These are phyloP conservation scores for Scheffersomyces segobiensis DNA, from an alignment of 1,139 yeast species.

Conservation along the genomic window DNA sequence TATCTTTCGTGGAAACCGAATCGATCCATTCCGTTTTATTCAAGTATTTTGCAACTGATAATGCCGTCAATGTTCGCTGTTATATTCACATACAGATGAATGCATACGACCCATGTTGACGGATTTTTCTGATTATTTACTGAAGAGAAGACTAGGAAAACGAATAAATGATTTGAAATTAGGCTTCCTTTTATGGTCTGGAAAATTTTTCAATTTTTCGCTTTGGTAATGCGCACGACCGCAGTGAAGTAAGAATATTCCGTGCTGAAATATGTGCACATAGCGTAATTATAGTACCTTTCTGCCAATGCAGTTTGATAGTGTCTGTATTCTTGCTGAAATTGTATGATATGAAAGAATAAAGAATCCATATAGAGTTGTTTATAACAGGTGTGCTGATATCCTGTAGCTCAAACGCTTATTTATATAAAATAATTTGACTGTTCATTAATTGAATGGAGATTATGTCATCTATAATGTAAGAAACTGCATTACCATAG, in stretches of 20 bases:
- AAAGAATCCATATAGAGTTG: too few relatives aligned
- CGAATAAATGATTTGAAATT: slow-evolving; percentile 3
- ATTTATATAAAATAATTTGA: too few relatives aligned
- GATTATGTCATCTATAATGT: neutral
- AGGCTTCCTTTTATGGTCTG: slow-evolving; percentile 5
- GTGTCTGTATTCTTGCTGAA: neutral
- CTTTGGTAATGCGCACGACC: slow-evolving; percentile 10
- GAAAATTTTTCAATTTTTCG: slow-evolving; percentile 18
- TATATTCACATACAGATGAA: slow-evolving; percentile 63
- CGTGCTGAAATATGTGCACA: neutral
- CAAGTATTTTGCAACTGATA: neutral
- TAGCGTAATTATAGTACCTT: neutral
- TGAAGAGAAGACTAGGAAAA: slow-evolving; percentile 6
- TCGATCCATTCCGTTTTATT: slow-evolving; percentile 21
- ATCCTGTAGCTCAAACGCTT: too few relatives aligned
- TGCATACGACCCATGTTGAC: slow-evolving; percentile 80
- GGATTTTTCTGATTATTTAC: slow-evolving; percentile 29
- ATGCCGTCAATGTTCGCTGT: slow-evolving; percentile 11
- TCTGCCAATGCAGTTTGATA: neutral
- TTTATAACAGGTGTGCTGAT: too few relatives aligned
- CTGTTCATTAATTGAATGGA: neutral
- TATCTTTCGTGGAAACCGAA: slow-evolving; percentile 19
- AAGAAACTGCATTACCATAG: neutral
- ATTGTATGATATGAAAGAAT: neutral
- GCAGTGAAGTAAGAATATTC: neutral